Conservation (phyloP, 768 basidiomycete genomes). For the Suillus cothurnatus region DNA sequence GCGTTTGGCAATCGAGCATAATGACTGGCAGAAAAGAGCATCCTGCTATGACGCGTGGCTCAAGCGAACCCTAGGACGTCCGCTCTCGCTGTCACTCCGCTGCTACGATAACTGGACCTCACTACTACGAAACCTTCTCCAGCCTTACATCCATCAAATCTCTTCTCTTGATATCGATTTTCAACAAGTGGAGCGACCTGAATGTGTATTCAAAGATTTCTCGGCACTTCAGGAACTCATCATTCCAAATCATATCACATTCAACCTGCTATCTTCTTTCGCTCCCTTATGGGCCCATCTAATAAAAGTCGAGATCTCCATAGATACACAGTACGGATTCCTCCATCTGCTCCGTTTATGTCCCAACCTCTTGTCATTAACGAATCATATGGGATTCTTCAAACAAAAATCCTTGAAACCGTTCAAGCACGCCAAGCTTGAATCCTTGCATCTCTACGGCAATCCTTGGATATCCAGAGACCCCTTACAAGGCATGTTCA, state of each 20-base stretch:
- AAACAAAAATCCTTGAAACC: not conserved
- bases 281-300: slow-evolving; percentile 21
- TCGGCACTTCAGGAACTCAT: slow-evolving; percentile 23
- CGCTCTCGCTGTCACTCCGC: slow-evolving; percentile 23
- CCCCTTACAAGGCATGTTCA: slow-evolving; percentile 12
- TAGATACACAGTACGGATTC: not conserved
- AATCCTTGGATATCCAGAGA: slow-evolving; percentile 6
- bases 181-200: too few species aligned
- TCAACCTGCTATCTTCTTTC: slow-evolving; percentile 12
- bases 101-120: not conserved
- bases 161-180: not conserved
- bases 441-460: slow-evolving; percentile 15
- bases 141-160: slow-evolving; percentile 17
- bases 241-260: slow-evolving; percentile 11
- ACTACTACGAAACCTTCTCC: slow-evolving; percentile 16
- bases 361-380: slow-evolving; percentile 19
- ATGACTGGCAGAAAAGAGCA: not conserved
- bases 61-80: slow-evolving; percentile 19
- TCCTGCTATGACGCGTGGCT: slow-evolving; percentile 13
- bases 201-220: too few species aligned
- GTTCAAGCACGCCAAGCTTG: slow-evolving; percentile 15
- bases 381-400: too few species aligned
- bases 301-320: slow-evolving; percentile 17
- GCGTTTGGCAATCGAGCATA: slow-evolving; percentile 5
- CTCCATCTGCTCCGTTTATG: slow-evolving; percentile 18